Evolutionary conservation across 1,139 yeast species (phyloP).

Genomic region (Suhomyces maxii): DNA sequence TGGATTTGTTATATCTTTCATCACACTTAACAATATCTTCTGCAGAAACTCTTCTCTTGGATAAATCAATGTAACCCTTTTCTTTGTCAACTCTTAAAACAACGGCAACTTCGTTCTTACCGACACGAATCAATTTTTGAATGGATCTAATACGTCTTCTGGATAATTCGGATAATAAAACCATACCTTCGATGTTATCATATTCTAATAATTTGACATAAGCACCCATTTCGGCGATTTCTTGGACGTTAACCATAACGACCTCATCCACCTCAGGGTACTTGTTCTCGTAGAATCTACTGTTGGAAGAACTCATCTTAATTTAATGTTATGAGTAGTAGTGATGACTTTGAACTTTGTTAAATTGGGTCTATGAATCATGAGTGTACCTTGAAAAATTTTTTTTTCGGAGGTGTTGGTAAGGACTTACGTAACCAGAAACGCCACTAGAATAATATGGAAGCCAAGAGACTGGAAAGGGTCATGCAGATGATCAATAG

Average conservation of each 20-base stretch:
- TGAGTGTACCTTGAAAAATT: slow-evolving; percentile 7
- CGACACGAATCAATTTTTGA: slow-evolving; percentile 96
- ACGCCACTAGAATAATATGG: neutral
- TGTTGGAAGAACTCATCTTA: slow-evolving; percentile 79
- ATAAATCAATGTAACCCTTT: slow-evolving; percentile 95
- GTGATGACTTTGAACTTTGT: neutral
- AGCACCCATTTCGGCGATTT: slow-evolving; percentile 98
- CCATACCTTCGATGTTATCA: slow-evolving; percentile 99
- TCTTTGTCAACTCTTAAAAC: slow-evolving; percentile 99
- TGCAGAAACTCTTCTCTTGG: slow-evolving; percentile 97
- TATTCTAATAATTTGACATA: slow-evolving; percentile 93
- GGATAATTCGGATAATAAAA: slow-evolving; percentile 88
- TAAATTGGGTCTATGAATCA: slow-evolving; percentile 4
- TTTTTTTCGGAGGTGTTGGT: slow-evolving; percentile 1
- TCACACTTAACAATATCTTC: slow-evolving; percentile 98
- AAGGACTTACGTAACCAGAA: slow-evolving; percentile 5
- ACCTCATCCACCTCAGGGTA: slow-evolving; percentile 99
- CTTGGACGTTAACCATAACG: slow-evolving; percentile 98
- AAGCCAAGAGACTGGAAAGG: neutral
- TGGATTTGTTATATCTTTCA: slow-evolving; percentile 94
- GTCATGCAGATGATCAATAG: neutral
- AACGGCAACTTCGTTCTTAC: slow-evolving; percentile 97
- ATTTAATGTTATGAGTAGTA: slow-evolving; percentile 1
- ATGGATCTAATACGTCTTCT: slow-evolving; percentile 98
- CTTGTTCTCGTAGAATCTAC: slow-evolving; percentile 97